Evolutionary conservation across 2,329 filamentous ascomycete species (phyloP).

Genomic region (Diaporthe sp.): DNA sequence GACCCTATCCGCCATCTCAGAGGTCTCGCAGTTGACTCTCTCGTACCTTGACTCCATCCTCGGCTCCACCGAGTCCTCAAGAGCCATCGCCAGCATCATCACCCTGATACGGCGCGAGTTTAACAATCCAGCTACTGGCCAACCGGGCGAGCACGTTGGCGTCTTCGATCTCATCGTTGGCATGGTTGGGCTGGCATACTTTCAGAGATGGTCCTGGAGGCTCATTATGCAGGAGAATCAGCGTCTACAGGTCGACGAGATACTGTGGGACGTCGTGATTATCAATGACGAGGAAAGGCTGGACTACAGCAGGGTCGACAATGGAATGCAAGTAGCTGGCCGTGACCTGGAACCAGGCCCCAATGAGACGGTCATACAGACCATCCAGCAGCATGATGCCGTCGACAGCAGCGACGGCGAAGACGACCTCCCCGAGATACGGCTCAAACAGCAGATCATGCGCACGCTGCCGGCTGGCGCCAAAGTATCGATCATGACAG

Average conservation of each 20-base stretch:
- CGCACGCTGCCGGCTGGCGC: slow-evolving; percentile 68
- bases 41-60: slow-evolving; percentile 74
- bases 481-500: slow-evolving; percentile 72
- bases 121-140: slow-evolving; percentile 72
- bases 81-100: slow-evolving; percentile 77
- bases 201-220: slow-evolving; percentile 70
- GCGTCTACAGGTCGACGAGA: slow-evolving; percentile 65
- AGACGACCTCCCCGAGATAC: slow-evolving; percentile 61
- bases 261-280: slow-evolving; percentile 77
- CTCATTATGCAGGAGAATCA: slow-evolving; percentile 64
- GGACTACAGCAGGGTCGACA: slow-evolving; percentile 56
- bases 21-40: slow-evolving; percentile 70
- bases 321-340: slow-evolving; percentile 44
- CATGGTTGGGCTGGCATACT: slow-evolving; percentile 71
- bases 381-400: slow-evolving; percentile 53
- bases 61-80: slow-evolving; percentile 77
- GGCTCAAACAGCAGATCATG: slow-evolving; percentile 67
- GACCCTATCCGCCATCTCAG: slow-evolving; percentile 67
- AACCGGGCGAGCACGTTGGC: slow-evolving; percentile 71
- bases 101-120: slow-evolving; percentile 75
- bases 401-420: slow-evolving; percentile 52
- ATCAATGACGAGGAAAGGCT: slow-evolving; percentile 71
- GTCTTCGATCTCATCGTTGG: slow-evolving; percentile 73
- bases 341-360: slow-evolving; percentile 44
- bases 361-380: slow-evolving; percentile 50